phyloP scores from a whole-genome alignment of 495 filamentous ascomycete genomes.

The Thermothielavioides terrestris region DNA sequence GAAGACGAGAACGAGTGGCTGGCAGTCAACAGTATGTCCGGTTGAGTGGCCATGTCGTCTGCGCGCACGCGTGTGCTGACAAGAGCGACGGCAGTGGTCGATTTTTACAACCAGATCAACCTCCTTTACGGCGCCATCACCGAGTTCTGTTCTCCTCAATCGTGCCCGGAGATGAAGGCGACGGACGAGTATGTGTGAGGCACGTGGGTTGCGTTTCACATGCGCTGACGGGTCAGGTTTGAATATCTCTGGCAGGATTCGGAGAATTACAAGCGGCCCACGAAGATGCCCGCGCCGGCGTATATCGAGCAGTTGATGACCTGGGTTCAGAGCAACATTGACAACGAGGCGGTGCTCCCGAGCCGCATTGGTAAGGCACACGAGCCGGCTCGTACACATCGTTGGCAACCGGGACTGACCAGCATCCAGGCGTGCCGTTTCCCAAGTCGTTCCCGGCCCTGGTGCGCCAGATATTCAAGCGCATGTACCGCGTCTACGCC shows the following conservation, averaged over 20 bases:
- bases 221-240: constrained; percentile 52
- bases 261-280: constrained; percentile 86
- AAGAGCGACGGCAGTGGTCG: constrained; percentile 65
- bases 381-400: no score
- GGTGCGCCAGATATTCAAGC: constrained; percentile 92
- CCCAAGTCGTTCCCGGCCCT: constrained; percentile 83
- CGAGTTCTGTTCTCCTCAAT: constrained; percentile 94
- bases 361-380: constrained; percentile 73
- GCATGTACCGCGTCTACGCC: constrained; percentile 95
- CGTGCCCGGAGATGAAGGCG: constrained; percentile 98
- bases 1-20: constrained; percentile 97
- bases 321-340: constrained; percentile 92
- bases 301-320: constrained; percentile 97
- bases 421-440: constrained; percentile 73
- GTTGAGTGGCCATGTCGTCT: neutral
- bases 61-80: constrained; percentile 7
- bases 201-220: neutral
- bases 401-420: neutral
- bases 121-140: constrained; percentile 97
- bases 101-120: constrained; percentile 99
- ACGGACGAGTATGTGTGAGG: constrained; percentile 72
- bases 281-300: constrained; percentile 93
- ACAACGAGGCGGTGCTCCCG: constrained; percentile 91
- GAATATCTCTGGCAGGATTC: constrained; percentile 98
- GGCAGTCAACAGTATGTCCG: constrained; percentile 74